A percentile compares a stretch with the other conserved stretches of the same genome.
Conservation (phyloP, 495 filamentous ascomycete species). For the Aspergillus bridgeri region DNA sequence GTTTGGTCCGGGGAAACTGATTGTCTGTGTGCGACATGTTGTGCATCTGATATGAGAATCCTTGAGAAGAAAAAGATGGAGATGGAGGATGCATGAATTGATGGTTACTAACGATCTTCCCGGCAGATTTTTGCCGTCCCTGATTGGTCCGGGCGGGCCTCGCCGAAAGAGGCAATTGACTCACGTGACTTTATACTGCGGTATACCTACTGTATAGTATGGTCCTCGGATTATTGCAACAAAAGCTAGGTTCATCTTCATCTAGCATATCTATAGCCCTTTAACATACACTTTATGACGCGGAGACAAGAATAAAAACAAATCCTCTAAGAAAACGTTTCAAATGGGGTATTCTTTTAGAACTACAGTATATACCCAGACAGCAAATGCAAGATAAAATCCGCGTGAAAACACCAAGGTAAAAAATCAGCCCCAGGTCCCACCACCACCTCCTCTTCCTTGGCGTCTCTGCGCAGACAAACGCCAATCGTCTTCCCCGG, state of each 20-base stretch:
- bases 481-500: conserved; percentile 91
- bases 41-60: background rate
- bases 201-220: no score
- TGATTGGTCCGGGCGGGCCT: background rate
- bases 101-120: conserved; percentile 1
- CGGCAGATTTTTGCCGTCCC: background rate
- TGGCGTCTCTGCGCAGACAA: conserved; percentile 83
- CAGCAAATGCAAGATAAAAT: background rate
- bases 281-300: background rate
- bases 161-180: background rate
- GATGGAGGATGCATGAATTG: conserved; percentile 1
- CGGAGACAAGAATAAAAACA: background rate
- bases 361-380: conserved; percentile 3
- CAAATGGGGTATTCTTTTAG: conserved; percentile 6
- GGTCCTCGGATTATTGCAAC: no score
- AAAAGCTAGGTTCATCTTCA: background rate
- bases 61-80: background rate
- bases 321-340: background rate
- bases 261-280: background rate
- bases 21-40: conserved; percentile 26
- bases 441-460: conserved; percentile 85
- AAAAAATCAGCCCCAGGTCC: conserved; percentile 79
- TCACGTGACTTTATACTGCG: background rate
- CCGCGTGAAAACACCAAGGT: conserved; percentile 3
- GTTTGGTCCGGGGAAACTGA: conserved; percentile 31